phyloP scores from a whole-genome alignment of 139 green algal genomes.

The Chlamydomonas applanata region DNA sequence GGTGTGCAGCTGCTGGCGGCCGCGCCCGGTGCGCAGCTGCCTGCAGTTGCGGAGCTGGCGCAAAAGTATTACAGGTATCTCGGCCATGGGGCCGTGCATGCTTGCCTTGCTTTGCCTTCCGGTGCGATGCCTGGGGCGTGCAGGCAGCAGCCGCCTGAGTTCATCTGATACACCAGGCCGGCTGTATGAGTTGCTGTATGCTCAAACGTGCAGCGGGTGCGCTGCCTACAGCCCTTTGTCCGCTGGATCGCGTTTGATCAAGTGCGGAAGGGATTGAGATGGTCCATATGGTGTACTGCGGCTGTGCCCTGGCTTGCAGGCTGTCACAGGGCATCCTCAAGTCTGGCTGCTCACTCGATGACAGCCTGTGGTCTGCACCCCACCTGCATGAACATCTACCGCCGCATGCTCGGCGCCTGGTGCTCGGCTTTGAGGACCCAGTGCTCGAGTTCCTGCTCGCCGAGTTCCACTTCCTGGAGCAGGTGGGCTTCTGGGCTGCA shows the following conservation, averaged over 20 bases:
- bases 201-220: too few species aligned
- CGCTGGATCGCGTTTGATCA: too few species aligned
- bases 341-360: neutral
- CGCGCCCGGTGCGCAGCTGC: constrained; percentile 40
- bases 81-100: neutral
- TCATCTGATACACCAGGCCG: too few species aligned
- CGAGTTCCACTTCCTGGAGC: constrained; percentile 51
- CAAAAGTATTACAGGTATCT: constrained; percentile 27
- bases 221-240: too few species aligned
- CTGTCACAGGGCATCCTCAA: constrained; percentile 1
- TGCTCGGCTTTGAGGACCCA: constrained; percentile 35
- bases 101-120: neutral
- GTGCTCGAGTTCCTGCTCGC: constrained; percentile 51
- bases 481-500: constrained; percentile 5
- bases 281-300: too few species aligned
- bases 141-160: too few species aligned
- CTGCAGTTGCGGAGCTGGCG: constrained; percentile 38
- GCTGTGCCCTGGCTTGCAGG: too few species aligned
- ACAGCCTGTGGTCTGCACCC: neutral
- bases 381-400: neutral
- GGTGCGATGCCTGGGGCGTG: too few species aligned
- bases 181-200: too few species aligned
- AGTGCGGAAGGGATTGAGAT: too few species aligned
- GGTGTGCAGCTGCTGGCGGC: constrained; percentile 50
- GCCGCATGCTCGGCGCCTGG: neutral